Evolutionary conservation across 768 basidiomycete species (phyloP).

Genomic region (Pleurotus sapidus): DNA sequence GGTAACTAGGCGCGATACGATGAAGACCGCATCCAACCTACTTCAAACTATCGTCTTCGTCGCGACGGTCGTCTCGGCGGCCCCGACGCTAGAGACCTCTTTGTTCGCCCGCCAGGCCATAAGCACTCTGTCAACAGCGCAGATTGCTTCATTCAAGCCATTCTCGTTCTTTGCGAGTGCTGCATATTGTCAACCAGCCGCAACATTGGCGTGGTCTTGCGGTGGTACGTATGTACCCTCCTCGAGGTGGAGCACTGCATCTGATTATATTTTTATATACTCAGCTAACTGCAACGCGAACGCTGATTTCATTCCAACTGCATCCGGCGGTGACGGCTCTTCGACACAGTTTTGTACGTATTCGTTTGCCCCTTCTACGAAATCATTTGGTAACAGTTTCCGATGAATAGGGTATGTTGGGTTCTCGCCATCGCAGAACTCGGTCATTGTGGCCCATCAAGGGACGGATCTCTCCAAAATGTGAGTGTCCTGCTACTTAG

Average conservation of each 20-base stretch:
- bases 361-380: not conserved
- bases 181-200: slow-evolving; percentile 38
- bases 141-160: slow-evolving; percentile 42
- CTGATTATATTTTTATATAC: not conserved
- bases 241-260: not conserved
- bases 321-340: slow-evolving; percentile 42
- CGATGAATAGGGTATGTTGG: slow-evolving; percentile 21
- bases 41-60: slow-evolving; percentile 5
- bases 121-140: slow-evolving; percentile 32
- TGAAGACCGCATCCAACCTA: not conserved
- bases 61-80: slow-evolving; percentile 5
- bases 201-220: slow-evolving; percentile 8
- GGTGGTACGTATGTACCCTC: slow-evolving; percentile 3
- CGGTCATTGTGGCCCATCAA: slow-evolving; percentile 43
- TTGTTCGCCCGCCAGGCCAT: slow-evolving; percentile 27
- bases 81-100: slow-evolving; percentile 10
- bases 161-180: slow-evolving; percentile 49
- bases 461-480: slow-evolving; percentile 36
- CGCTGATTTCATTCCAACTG: slow-evolving; percentile 30
- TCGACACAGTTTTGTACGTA: slow-evolving; percentile 35
- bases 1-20: not conserved
- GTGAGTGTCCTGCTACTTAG: slow-evolving; percentile 17
- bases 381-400: too few relatives aligned
- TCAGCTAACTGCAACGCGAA: slow-evolving; percentile 11
- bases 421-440: slow-evolving; percentile 27